Evolutionary conservation across 495 filamentous ascomycete genomes (phyloP).

Genomic region (Astrothelium macrocarpum): DNA sequence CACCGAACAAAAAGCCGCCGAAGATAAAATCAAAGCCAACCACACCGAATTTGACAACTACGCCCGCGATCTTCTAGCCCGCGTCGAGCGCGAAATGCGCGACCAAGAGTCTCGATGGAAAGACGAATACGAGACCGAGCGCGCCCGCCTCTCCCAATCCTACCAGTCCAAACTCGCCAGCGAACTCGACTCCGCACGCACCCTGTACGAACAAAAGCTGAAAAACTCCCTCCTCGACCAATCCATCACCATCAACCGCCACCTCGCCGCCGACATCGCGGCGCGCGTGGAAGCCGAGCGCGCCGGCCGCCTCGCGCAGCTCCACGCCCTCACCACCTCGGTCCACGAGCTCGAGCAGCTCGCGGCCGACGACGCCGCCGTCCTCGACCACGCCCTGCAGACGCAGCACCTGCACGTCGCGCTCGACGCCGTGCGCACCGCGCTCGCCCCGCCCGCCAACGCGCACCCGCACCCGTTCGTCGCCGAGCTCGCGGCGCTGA

Average conservation of each 20-base stretch:
- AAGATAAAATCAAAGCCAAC: conserved; percentile 59
- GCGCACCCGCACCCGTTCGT: conserved; percentile 74
- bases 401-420: conserved; percentile 94
- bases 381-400: conserved; percentile 79
- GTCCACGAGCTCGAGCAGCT: conserved; percentile 77
- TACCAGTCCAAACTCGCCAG: conserved; percentile 72
- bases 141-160: conserved; percentile 58
- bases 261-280: conserved; percentile 68
- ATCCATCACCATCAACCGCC: conserved; percentile 73
- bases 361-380: conserved; percentile 71
- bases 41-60: conserved; percentile 71
- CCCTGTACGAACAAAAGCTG: conserved; percentile 67
- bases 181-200: conserved; percentile 62
- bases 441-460: conserved; percentile 52
- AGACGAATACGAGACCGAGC: conserved; percentile 82
- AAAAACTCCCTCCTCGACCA: conserved; percentile 85
- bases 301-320: conserved; percentile 72
- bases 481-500: conserved; percentile 82
- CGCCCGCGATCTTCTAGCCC: conserved; percentile 64
- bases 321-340: conserved; percentile 64
- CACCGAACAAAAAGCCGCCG: conserved; percentile 56
- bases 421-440: conserved; percentile 80
- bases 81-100: conserved; percentile 60
- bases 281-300: conserved; percentile 82
- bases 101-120: conserved; percentile 70